Evolutionary conservation across 2,329 filamentous ascomycete species (phyloP).

Genomic region (Aspergillus oerlinghausenensis): DNA sequence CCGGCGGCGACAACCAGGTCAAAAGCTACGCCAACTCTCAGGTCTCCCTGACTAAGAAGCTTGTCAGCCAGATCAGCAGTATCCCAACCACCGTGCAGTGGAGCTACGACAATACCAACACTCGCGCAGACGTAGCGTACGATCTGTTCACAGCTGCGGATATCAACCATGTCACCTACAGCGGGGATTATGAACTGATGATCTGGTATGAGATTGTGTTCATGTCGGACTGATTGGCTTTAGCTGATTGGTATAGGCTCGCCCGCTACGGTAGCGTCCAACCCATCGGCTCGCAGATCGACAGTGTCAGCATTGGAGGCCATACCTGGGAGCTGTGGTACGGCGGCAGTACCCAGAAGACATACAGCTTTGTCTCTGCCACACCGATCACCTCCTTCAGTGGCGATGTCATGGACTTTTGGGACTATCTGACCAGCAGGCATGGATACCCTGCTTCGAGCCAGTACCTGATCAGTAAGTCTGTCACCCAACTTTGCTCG

Average conservation of each 20-base stretch:
- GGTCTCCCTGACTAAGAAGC: not conserved
- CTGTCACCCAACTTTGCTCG: not conserved
- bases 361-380: constrained; percentile 51
- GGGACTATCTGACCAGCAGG: constrained; percentile 47
- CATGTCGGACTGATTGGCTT: not conserved
- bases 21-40: constrained; percentile 34
- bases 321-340: constrained; percentile 53
- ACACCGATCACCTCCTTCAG: constrained; percentile 46
- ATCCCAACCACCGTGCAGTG: constrained; percentile 41
- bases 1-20: constrained; percentile 32
- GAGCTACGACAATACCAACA: constrained; percentile 45
- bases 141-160: constrained; percentile 52
- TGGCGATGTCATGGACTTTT: constrained; percentile 55
- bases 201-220: constrained; percentile 43
- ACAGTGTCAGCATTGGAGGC: constrained; percentile 48
- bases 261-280: constrained; percentile 49
- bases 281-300: constrained; percentile 51
- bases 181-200: constrained; percentile 57
- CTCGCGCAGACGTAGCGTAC: constrained; percentile 55
- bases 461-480: constrained; percentile 50
- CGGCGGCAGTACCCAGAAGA: constrained; percentile 52
- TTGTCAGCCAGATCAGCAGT: constrained; percentile 26
- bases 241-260: constrained; percentile 25
- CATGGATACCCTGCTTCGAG: constrained; percentile 43
- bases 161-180: constrained; percentile 35